These are phyloP conservation scores for Quercus glauca DNA, from an alignment of 306 rosid genomes.

Conservation along the genomic window DNA sequence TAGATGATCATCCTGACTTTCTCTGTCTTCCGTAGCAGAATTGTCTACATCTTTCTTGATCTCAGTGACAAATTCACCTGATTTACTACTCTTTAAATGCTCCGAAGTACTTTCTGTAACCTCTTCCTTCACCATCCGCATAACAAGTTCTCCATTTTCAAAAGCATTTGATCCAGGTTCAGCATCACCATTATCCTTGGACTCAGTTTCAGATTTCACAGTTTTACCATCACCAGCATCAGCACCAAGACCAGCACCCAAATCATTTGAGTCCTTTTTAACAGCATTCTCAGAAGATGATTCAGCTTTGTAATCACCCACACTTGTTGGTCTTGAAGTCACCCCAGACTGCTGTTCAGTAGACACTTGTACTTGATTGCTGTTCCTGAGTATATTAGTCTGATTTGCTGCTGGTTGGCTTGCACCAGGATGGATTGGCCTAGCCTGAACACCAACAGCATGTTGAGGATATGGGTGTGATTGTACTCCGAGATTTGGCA, in stretches of 20 bases:
- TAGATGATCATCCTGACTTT: slow-evolving; percentile 39
- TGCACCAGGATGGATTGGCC: slow-evolving; percentile 50
- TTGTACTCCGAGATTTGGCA: slow-evolving; percentile 52
- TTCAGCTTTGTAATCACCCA: slow-evolving; percentile 32
- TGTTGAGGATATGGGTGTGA: slow-evolving; percentile 54
- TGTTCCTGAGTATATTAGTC: slow-evolving; percentile 39
- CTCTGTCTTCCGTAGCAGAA: slow-evolving; percentile 35
- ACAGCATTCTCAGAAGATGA: slow-evolving; percentile 36
- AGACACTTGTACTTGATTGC: slow-evolving; percentile 39
- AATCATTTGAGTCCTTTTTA: slow-evolving; percentile 27
- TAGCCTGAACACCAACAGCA: slow-evolving; percentile 39
- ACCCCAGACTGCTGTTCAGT: slow-evolving; percentile 35
- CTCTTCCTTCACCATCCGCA: slow-evolving; percentile 43
- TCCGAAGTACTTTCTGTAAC: slow-evolving; percentile 36
- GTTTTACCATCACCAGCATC: slow-evolving; percentile 30
- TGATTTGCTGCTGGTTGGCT: slow-evolving; percentile 46
- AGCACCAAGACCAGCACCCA: slow-evolving; percentile 27
- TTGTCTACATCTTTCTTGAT: slow-evolving; percentile 36
- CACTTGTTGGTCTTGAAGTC: slow-evolving; percentile 21
- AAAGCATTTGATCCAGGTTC: slow-evolving; percentile 19
- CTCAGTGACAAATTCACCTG: slow-evolving; percentile 27
- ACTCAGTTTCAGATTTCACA: slow-evolving; percentile 44
- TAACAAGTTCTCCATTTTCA: slow-evolving; percentile 48
- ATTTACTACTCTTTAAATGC: slow-evolving; percentile 26
- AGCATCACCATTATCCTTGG: slow-evolving; percentile 37